Conservation (phyloP, 177 flowering plant genomes). For the Vitis hybrid region DNA sequence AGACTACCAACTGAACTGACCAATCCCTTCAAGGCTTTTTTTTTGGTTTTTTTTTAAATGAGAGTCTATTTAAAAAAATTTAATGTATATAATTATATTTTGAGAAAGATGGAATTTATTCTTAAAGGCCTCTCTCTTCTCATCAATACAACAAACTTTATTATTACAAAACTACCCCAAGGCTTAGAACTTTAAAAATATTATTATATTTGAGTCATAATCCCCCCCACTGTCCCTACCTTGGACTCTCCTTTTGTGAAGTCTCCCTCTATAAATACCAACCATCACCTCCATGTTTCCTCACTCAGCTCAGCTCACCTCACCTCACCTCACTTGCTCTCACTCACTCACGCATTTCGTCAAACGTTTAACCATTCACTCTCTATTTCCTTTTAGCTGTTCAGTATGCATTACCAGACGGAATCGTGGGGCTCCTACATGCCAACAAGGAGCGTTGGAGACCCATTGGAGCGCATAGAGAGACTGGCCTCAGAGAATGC, state of each 20-base stretch:
- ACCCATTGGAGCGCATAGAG: conserved; percentile 42
- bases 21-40: neutral
- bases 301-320: conserved; percentile 2
- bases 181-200: neutral
- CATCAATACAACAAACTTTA: neutral
- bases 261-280: conserved; percentile 23
- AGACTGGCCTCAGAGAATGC: conserved; percentile 53
- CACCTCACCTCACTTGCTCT: neutral
- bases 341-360: neutral
- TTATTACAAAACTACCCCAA: conserved; percentile 5
- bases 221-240: neutral
- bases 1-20: conserved; percentile 4
- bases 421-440: conserved; percentile 21
- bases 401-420: conserved; percentile 28
- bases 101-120: no score
- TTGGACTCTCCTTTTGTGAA: conserved; percentile 1
- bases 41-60: no score
- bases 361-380: neutral
- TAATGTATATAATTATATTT: no score
- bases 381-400: no score
- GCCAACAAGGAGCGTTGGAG: conserved; percentile 5
- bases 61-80: no score
- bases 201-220: no score
- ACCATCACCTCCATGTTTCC: neutral
- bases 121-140: no score